phyloP scores from a whole-genome alignment of 495 filamentous ascomycete genomes.

The Daldinia loculata region DNA sequence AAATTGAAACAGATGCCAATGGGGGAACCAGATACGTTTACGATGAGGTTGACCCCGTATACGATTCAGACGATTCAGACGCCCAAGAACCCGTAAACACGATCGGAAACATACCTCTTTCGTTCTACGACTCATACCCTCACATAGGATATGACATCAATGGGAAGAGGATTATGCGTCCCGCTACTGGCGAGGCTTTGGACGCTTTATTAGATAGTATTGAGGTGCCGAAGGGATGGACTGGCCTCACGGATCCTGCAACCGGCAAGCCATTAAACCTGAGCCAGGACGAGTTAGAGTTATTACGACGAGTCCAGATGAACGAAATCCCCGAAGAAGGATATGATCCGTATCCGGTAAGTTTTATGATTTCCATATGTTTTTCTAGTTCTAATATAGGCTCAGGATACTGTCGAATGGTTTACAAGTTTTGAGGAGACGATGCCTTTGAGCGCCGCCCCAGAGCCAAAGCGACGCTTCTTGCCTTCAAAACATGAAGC shows the following conservation, averaged over 20 bases:
- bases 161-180: conserved; percentile 95
- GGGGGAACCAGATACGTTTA: conserved; percentile 66
- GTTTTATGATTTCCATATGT: conserved; percentile 25
- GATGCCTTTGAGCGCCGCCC: conserved; percentile 93
- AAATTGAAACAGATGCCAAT: conserved; percentile 64
- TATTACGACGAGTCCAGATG: conserved; percentile 87
- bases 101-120: conserved; percentile 91
- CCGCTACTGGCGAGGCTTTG: conserved; percentile 90
- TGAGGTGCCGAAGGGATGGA: conserved; percentile 98
- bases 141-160: conserved; percentile 99
- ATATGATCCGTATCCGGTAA: conserved; percentile 85
- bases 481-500: conserved; percentile 98
- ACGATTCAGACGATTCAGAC: conserved; percentile 95
- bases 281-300: conserved; percentile 85
- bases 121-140: conserved; percentile 96
- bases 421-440: conserved; percentile 89
- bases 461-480: conserved; percentile 95
- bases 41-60: conserved; percentile 90
- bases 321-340: conserved; percentile 87
- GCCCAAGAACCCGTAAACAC: conserved; percentile 82
- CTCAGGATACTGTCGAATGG: conserved; percentile 83
- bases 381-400: conserved; percentile 18
- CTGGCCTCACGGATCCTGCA: conserved; percentile 88
- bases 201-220: conserved; percentile 96
- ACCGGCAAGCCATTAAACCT: conserved; percentile 92